These are phyloP conservation scores for Fusarium buxicola DNA, from an alignment of 2,329 filamentous ascomycete species.

Conservation along the genomic window DNA sequence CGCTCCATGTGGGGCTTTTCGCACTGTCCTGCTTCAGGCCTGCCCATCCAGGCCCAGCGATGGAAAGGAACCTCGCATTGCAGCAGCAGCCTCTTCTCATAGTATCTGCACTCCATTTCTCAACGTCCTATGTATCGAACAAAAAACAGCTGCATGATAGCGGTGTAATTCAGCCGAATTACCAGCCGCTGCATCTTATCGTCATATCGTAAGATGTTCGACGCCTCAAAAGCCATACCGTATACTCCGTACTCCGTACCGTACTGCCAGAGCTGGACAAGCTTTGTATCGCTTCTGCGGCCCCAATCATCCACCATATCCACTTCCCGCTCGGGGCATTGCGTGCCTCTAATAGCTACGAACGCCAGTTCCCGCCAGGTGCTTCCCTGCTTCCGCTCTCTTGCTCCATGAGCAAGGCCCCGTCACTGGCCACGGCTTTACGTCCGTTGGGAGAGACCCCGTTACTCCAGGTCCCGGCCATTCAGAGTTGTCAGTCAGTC, in stretches of 20 bases:
- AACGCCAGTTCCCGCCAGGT: conserved; percentile 13
- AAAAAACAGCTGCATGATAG: conserved; percentile 5
- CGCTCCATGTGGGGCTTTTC: neutral
- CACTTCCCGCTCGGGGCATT: conserved; percentile 35
- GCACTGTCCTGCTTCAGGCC: conserved; percentile 3
- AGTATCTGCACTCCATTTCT: conserved; percentile 4
- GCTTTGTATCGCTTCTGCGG: conserved; percentile 4
- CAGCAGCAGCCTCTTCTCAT: conserved; percentile 1
- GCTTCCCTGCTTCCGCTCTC: conserved; percentile 17
- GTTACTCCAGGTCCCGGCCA: neutral
- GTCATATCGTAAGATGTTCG: conserved; percentile 22
- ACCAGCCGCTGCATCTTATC: conserved; percentile 18
- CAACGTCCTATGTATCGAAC: conserved; percentile 11
- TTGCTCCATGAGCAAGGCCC: neutral
- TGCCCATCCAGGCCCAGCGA: neutral
- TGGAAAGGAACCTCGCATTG: neutral
- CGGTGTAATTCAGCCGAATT: conserved; percentile 22
- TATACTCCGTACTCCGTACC: too few species aligned
- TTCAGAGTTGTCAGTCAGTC: neutral
- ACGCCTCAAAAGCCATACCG: conserved; percentile 3
- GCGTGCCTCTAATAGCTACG: conserved; percentile 16
- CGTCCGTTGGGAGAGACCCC: neutral
- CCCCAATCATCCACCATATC: conserved; percentile 22
- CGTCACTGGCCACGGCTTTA: neutral
- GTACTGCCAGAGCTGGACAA: conserved; percentile 5